Evolutionary conservation across 1,139 yeast genomes (phyloP), one percentile per base, ranked within the genome.

Genomic region (Scheffersomyces segobiensis): DNA sequence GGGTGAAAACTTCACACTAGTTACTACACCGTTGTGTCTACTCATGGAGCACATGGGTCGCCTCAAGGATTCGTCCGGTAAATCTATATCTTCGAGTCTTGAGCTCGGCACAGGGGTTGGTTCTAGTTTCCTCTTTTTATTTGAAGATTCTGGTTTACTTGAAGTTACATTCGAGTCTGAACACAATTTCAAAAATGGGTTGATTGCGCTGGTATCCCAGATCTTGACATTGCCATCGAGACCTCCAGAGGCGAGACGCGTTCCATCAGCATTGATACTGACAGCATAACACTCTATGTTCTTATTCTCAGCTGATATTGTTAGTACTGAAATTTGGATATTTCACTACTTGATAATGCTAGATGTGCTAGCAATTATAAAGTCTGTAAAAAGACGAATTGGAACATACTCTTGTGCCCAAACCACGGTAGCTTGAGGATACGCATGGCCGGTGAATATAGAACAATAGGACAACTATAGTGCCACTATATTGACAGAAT

Each of bases 211-310:
- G 10, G 91, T 83, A 20, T 92, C 89, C 99, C 99, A 95, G 54
- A 95, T 89, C 62, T 93, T 84, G 55, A 95, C 92, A 67, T 91
- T 92, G 1, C 98, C 97, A 73, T 95, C 99, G 57, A 93, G 78
- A 1, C 99, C 99, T 18, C 99, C 99, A 0, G 98, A 88, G 1
- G 98, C 99, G 52, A 95, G 73, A 59, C 97, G 77, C 50, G 87
- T 75, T 2, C 97, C 97, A 73, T 92, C 96, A 0, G 91, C 84
- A 62, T 91, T 89, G 14, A 91, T 88, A 56, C 88, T 87, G 10
- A 93, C 85, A 0, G 98, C 87, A 71, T 92, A 95, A 48, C 96
- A 89, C 69, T 93, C 98, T 64, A 88, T 88, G 63, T 84, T 86
- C 64, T 91, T 84, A 63, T 87, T 87, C 66, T 92, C 97, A 70